These are phyloP conservation scores for Cyphellophora attinorum DNA, from an alignment of 2,329 filamentous ascomycete species.

Conservation along the genomic window DNA sequence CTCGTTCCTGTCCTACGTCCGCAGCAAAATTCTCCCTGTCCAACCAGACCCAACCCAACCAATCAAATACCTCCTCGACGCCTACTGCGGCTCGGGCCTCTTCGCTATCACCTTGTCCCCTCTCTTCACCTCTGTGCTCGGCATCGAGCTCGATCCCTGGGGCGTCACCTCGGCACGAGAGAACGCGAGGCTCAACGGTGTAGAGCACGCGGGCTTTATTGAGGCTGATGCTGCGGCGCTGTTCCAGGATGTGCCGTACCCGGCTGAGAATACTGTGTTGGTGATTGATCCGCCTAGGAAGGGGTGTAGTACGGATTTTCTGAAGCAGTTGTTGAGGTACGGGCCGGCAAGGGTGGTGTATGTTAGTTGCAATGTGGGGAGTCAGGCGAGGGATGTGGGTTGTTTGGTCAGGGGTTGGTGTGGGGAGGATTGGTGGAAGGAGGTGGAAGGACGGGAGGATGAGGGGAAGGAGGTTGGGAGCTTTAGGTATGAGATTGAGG, in stretches of 20 bases:
- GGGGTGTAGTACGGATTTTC: conserved; percentile 78
- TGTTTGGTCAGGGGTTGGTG: conserved; percentile 62
- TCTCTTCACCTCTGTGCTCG: conserved; percentile 68
- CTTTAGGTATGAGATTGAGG: conserved; percentile 72
- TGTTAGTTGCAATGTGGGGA: conserved; percentile 96
- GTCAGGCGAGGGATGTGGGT: conserved; percentile 87
- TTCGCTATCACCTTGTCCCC: conserved; percentile 90
- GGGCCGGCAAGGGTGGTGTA: conserved; percentile 76
- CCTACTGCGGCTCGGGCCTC: conserved; percentile 92
- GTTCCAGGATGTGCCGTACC: conserved; percentile 67
- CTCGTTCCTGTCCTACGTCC: conserved; percentile 77
- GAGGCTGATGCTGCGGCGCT: conserved; percentile 78
- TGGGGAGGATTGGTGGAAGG: conserved; percentile 25
- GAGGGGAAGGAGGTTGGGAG: conserved; percentile 21
- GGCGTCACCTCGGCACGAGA: conserved; percentile 69
- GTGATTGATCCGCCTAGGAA: conserved; percentile 95
- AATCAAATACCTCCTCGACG: conserved; percentile 87
- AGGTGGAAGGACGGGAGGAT: conserved; percentile 10
- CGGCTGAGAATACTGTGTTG: conserved; percentile 76
- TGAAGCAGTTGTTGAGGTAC: conserved; percentile 69
- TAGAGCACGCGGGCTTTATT: conserved; percentile 72
- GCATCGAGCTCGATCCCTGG: conserved; percentile 77
- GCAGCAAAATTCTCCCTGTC: conserved; percentile 23
- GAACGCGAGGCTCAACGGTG: conserved; percentile 70
- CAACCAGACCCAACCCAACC: conserved; percentile 21